Percentiles rank a stretch among this genome's conserved stretches.
phyloP scores from a whole-genome alignment of 1,284 basidiomycete genomes.

The Austroboletus niveus region DNA sequence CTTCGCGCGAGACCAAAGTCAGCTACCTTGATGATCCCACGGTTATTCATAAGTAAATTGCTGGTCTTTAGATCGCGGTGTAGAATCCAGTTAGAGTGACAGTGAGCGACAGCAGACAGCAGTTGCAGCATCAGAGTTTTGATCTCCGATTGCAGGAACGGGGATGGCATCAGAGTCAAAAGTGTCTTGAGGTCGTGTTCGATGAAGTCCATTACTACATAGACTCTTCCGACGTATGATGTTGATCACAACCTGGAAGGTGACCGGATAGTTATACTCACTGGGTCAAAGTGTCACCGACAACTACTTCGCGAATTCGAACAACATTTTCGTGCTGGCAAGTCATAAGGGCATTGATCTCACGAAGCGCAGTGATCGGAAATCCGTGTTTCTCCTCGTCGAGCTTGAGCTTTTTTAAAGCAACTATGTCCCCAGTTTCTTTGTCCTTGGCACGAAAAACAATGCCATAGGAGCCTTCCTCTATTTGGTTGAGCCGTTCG shows the following conservation, averaged over 20 bases:
- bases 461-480: constrained; percentile 98
- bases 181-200: constrained; percentile 99
- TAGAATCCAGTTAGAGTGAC: constrained; percentile 96
- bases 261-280: constrained; percentile 45
- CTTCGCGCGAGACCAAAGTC: constrained; percentile 97
- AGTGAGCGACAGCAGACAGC: constrained; percentile 88
- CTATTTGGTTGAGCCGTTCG: constrained; percentile 95
- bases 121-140: constrained; percentile 96
- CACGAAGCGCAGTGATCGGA: constrained; percentile 94
- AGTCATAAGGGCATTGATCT: constrained; percentile 92
- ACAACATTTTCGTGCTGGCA: constrained; percentile 96
- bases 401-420: constrained; percentile 96
- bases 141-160: constrained; percentile 96
- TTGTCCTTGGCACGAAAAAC: constrained; percentile 96
- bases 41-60: constrained; percentile 98
- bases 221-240: constrained; percentile 64
- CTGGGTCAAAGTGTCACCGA: constrained; percentile 99
- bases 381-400: constrained; percentile 98
- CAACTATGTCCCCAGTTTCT: constrained; percentile 91
- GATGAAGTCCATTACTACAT: constrained; percentile 99
- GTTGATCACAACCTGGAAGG: constrained; percentile 14
- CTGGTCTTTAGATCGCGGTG: constrained; percentile 98
- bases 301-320: constrained; percentile 92
- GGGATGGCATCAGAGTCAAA: constrained; percentile 88
- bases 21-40: constrained; percentile 96